These are phyloP conservation scores for Cucurbita moschata DNA, from an alignment of 306 rosid species.

Conservation along the genomic window DNA sequence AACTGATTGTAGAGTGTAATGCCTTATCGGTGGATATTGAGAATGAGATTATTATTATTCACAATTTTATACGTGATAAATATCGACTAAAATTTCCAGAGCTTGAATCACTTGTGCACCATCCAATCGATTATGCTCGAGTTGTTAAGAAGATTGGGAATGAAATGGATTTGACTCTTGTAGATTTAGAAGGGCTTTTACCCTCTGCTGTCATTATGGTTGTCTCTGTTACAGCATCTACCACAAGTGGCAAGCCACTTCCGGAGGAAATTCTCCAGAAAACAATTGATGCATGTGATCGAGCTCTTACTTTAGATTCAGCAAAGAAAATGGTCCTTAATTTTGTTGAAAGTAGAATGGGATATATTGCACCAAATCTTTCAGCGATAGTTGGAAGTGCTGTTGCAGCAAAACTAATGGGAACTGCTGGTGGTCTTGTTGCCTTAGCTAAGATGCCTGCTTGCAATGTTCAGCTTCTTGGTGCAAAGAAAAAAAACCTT, in stretches of 20 bases:
- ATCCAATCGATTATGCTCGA: slow-evolving; percentile 90
- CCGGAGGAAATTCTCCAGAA: slow-evolving; percentile 71
- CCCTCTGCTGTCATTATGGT: slow-evolving; percentile 94
- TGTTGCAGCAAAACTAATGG: slow-evolving; percentile 96
- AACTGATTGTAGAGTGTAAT: slow-evolving; percentile 86
- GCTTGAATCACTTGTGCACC: slow-evolving; percentile 89
- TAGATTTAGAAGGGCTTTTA: slow-evolving; percentile 85
- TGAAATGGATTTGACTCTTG: slow-evolving; percentile 85
- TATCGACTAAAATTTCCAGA: slow-evolving; percentile 88
- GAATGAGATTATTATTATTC: slow-evolving; percentile 80
- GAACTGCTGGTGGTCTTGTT: slow-evolving; percentile 76
- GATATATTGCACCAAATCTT: slow-evolving; percentile 86
- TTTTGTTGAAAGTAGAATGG: slow-evolving; percentile 97
- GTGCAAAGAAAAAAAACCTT: slow-evolving; percentile 85
- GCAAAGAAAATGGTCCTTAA: slow-evolving; percentile 87
- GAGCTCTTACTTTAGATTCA: slow-evolving; percentile 79
- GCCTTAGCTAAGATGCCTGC: slow-evolving; percentile 94
- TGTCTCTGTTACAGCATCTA: slow-evolving; percentile 93
- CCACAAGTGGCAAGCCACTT: slow-evolving; percentile 96
- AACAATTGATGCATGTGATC: slow-evolving; percentile 80
- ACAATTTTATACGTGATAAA: slow-evolving; percentile 87
- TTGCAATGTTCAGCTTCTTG: slow-evolving; percentile 98
- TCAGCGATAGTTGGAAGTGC: slow-evolving; percentile 90
- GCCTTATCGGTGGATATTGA: slow-evolving; percentile 84
- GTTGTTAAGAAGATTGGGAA: slow-evolving; percentile 95